Evolutionary conservation across 495 filamentous ascomycete species (phyloP).

Genomic region (Filosporella fistucella): DNA sequence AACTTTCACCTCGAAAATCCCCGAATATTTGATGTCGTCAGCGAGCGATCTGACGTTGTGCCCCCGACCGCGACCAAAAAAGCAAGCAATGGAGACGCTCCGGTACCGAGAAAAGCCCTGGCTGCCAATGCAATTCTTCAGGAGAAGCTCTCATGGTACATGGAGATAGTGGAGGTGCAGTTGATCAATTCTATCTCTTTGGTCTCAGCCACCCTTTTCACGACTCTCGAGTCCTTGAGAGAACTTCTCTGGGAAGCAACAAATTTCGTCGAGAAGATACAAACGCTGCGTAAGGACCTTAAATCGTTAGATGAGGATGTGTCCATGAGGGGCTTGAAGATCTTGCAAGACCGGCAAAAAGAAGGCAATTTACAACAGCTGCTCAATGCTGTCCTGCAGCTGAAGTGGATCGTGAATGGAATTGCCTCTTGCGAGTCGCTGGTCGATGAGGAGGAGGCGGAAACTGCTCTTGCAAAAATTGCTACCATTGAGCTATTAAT

Average conservation of each 20-base stretch:
- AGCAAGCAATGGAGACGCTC: slow-evolving; percentile 54
- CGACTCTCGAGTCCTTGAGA: slow-evolving; percentile 82
- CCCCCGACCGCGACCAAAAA: slow-evolving; percentile 56
- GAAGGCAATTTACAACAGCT: slow-evolving; percentile 82
- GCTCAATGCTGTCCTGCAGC: slow-evolving; percentile 75
- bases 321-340: slow-evolving; percentile 78
- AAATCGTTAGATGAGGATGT: slow-evolving; percentile 81
- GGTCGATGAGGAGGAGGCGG: slow-evolving; percentile 75
- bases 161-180: slow-evolving; percentile 98
- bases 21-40: slow-evolving; percentile 93
- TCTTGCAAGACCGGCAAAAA: slow-evolving; percentile 74
- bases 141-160: slow-evolving; percentile 99
- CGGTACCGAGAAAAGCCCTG: slow-evolving; percentile 74
- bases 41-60: slow-evolving; percentile 90
- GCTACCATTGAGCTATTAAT: slow-evolving; percentile 75
- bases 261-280: slow-evolving; percentile 84
- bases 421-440: slow-evolving; percentile 73
- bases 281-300: slow-evolving; percentile 72
- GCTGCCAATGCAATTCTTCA: slow-evolving; percentile 98
- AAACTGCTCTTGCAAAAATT: slow-evolving; percentile 72
- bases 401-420: slow-evolving; percentile 71
- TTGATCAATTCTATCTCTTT: slow-evolving; percentile 94
- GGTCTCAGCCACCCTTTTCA: slow-evolving; percentile 94
- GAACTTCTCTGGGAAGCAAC: slow-evolving; percentile 91
- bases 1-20: slow-evolving; percentile 96